Conservation (phyloP, 306 rosid genomes). For the Citrullus colocynthis region DNA sequence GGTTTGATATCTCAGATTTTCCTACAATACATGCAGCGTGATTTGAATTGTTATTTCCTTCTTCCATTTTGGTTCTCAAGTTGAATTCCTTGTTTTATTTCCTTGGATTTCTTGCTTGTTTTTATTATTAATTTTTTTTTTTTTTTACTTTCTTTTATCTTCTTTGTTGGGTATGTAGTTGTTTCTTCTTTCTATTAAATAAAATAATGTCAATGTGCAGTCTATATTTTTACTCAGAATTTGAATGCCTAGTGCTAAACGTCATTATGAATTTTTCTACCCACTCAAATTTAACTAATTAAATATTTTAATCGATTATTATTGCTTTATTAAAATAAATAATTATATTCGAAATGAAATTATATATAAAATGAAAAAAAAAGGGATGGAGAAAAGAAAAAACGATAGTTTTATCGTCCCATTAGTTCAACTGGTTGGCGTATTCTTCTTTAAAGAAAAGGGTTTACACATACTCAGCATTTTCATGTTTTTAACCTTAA, state of each 20-base stretch:
- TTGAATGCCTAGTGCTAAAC: not conserved
- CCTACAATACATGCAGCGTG: not conserved
- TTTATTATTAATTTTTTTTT: not conserved
- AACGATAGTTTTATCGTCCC: too few relatives aligned
- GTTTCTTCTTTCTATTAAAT: conserved; percentile 7
- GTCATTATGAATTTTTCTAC: too few relatives aligned
- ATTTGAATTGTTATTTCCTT: not conserved
- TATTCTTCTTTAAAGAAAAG: too few relatives aligned
- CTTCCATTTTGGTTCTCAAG: conserved; percentile 3
- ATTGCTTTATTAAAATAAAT: too few relatives aligned
- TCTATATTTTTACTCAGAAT: not conserved
- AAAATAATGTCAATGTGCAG: not conserved
- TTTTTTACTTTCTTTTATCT: not conserved
- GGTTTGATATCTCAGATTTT: not conserved
- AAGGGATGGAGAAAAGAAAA: too few relatives aligned
- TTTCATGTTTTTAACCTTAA: too few relatives aligned
- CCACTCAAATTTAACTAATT: too few relatives aligned
- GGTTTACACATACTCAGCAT: too few relatives aligned
- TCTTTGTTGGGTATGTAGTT: conserved; percentile 14
- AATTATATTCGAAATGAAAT: too few relatives aligned
- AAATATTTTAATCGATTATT: too few relatives aligned
- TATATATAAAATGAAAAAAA: too few relatives aligned
- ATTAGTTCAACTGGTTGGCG: too few relatives aligned
- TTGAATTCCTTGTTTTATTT: conserved; percentile 7
- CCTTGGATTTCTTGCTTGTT: not conserved